These are phyloP conservation scores for Tylopilus subfusipes DNA, from an alignment of 768 basidiomycete species.

Conservation along the genomic window DNA sequence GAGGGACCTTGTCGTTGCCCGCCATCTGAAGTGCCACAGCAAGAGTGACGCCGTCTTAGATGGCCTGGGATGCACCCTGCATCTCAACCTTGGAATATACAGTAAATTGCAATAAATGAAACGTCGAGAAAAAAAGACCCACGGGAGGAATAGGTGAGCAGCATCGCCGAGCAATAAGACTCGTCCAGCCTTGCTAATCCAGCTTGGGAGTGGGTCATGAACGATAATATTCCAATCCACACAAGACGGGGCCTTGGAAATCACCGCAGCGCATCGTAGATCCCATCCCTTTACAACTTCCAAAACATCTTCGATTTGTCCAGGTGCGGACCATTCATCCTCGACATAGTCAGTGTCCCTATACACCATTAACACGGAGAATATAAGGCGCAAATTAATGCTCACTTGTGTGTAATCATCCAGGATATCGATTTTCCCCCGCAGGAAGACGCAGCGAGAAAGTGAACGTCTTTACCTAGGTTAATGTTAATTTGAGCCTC, in stretches of 20 bases:
- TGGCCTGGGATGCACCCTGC: constrained; percentile 40
- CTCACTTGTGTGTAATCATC: constrained; percentile 23
- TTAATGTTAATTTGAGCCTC: background rate
- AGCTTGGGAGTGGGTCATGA: constrained; percentile 35
- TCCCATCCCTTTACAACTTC: constrained; percentile 24
- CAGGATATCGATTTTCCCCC: constrained; percentile 17
- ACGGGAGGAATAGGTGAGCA: constrained; percentile 33
- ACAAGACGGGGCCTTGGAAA: constrained; percentile 25
- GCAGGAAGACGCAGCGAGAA: constrained; percentile 15
- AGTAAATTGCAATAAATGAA: background rate
- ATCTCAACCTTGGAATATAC: constrained; percentile 9
- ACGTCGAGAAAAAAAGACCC: background rate
- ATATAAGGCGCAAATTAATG: background rate
- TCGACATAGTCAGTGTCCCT: constrained; percentile 22
- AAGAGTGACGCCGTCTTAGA: constrained; percentile 39
- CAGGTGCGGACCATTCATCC: constrained; percentile 20
- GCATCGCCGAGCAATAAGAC: constrained; percentile 28
- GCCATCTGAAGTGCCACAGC: constrained; percentile 25
- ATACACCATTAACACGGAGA: background rate
- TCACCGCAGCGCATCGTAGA: constrained; percentile 23
- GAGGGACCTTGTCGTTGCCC: background rate
- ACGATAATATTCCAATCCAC: constrained; percentile 41
- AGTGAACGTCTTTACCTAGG: constrained; percentile 19
- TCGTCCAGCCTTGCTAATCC: constrained; percentile 31
- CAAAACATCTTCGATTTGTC: constrained; percentile 22